These are phyloP conservation scores for Aureobasidium melanogenum DNA, from an alignment of 2,329 filamentous ascomycete species.

Conservation along the genomic window DNA sequence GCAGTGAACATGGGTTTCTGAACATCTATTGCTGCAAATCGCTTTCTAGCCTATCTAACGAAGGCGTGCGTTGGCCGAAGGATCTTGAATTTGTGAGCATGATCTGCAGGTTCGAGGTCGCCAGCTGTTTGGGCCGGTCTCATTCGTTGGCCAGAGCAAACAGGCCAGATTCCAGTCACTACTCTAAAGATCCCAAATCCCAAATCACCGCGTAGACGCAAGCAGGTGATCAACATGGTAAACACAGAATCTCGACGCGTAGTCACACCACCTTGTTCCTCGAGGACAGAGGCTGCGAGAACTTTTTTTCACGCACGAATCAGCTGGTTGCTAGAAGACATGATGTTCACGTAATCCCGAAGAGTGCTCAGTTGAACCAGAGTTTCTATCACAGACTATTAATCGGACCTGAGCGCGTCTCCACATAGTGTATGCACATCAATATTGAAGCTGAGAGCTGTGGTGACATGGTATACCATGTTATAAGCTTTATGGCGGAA, in stretches of 20 bases:
- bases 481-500: conserved; percentile 5
- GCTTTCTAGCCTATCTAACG: background rate
- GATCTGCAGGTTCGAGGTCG: background rate
- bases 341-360: background rate
- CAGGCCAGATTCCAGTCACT: background rate
- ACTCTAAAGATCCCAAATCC: background rate
- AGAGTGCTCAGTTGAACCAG: background rate
- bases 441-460: background rate
- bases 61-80: background rate
- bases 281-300: background rate
- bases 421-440: conserved; percentile 7
- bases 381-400: background rate
- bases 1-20: background rate
- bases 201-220: background rate
- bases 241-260: background rate
- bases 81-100: background rate
- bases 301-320: background rate
- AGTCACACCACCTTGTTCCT: background rate
- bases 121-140: background rate
- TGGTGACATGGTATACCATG: conserved; percentile 1
- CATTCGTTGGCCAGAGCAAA: background rate
- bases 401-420: background rate
- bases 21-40: background rate
- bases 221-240: background rate
- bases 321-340: background rate